Base-by-base conservation (phyloP, 108 stramenopile species). In the Cyclotella kingstonii region DNA sequence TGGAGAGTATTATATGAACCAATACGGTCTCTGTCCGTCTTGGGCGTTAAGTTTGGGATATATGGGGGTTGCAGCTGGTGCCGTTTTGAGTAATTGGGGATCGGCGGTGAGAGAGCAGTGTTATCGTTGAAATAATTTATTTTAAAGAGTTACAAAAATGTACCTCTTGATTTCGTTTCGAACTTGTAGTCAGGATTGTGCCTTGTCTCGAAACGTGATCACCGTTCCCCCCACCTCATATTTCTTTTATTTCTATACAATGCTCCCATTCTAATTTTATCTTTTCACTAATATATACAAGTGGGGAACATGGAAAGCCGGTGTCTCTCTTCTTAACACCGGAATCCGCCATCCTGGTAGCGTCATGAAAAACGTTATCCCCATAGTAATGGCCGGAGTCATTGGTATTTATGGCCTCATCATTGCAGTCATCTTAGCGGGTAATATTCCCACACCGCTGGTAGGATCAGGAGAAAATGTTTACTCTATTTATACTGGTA, bases 351-450 rank as follows among this genome's bases (percentile, higher is more conserved):
- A 98, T 83, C 97, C 98, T 26, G 93, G 90, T 33, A 74, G 93
- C 12, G 97, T 99, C n/a, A 99, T 99, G 96, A 76, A 92, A 44
- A 99, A 99, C 86, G 95, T 99, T 61, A 97, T 99, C 80, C 98
- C 98, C 53, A 96, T 99, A 28, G 95, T 99, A 73, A 97, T 99
- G 97, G 98, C 98, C 60, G 98, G 98, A 82, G 96, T 99, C 44
- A 82, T 99, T 60, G 97, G 98, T 63, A 99, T 99, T 68, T 99
- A 99, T 84, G 98, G 98, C 48, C 87, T 99, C 29, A 99, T 99
- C 67, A 97, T 99, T 25, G 95, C 96, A 27, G 98, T 97, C 21
- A 97, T 99, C 68, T 86, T 99, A 30, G 87, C 88, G 54, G 90
- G 90, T 59, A 87, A 89, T 10, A 96, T 91, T 60, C 77, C 79